Percentiles rank a stretch among this genome's conserved stretches.
These are phyloP conservation scores for Elongisporangium anandrum DNA, from an alignment of 352 stramenopile species.

Conservation along the genomic window DNA sequence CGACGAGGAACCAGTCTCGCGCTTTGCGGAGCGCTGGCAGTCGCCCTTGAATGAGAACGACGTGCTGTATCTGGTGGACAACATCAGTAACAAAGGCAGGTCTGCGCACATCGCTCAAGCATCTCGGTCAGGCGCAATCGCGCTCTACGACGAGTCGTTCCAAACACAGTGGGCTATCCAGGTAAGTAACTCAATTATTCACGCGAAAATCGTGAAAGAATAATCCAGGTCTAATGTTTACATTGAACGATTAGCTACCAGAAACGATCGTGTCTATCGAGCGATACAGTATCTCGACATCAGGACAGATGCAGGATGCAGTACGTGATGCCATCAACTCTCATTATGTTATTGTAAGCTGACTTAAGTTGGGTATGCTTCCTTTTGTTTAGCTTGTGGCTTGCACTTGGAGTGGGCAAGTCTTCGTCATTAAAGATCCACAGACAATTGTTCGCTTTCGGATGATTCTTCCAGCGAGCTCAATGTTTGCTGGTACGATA, in stretches of 20 bases:
- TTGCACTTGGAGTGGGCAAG: slow-evolving; percentile 66
- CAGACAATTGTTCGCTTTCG: slow-evolving; percentile 49
- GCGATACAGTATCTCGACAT: not conserved
- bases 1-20: not conserved
- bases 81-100: slow-evolving; percentile 18
- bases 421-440: slow-evolving; percentile 48
- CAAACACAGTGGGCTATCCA: slow-evolving; percentile 44
- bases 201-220: too few relatives aligned
- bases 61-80: slow-evolving; percentile 41
- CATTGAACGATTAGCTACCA: slow-evolving; percentile 23
- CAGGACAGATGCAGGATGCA: slow-evolving; percentile 13
- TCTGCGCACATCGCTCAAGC: slow-evolving; percentile 27
- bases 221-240: not conserved
- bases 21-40: slow-evolving; percentile 15
- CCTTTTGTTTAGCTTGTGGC: slow-evolving; percentile 40
- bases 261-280: slow-evolving; percentile 49
- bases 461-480: slow-evolving; percentile 49
- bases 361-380: not conserved
- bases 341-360: not conserved
- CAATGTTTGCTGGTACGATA: slow-evolving; percentile 63
- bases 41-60: slow-evolving; percentile 16
- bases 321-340: slow-evolving; percentile 9
- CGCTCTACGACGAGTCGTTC: slow-evolving; percentile 27
- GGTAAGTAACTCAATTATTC: slow-evolving; percentile 15
- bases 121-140: slow-evolving; percentile 30